Conservation (phyloP, 305 asterid genomes). For the Ajuga reptans region DNA sequence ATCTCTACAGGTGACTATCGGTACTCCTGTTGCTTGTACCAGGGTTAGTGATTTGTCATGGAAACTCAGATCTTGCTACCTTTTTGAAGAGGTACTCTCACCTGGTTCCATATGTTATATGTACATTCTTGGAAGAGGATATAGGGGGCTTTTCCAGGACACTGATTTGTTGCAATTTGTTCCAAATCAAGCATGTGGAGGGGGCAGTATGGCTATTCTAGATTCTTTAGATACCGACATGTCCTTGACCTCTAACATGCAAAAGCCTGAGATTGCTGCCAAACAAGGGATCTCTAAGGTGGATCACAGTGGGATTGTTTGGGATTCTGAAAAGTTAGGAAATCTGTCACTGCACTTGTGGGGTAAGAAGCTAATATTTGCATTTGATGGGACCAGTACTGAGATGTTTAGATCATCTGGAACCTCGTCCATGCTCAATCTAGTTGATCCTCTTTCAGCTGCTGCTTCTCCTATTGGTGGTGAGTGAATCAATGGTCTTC, state of each 20-base stretch:
- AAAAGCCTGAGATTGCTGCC: conserved; percentile 61
- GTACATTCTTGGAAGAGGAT: conserved; percentile 96
- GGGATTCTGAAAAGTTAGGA: conserved; percentile 91
- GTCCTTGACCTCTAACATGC: conserved; percentile 53
- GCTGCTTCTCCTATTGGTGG: conserved; percentile 99
- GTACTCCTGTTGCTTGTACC: conserved; percentile 74
- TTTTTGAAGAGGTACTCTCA: conserved; percentile 94
- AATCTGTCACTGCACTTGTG: conserved; percentile 75
- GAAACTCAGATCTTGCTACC: conserved; percentile 93
- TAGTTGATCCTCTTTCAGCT: conserved; percentile 96
- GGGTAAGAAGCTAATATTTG: conserved; percentile 92
- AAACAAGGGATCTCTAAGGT: conserved; percentile 70
- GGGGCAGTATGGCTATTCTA: conserved; percentile 97
- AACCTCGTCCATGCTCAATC: conserved; percentile 84
- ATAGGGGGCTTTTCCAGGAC: conserved; percentile 95
- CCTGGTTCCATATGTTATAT: conserved; percentile 95
- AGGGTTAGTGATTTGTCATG: conserved; percentile 80
- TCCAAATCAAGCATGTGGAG: conserved; percentile 98
- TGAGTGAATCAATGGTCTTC: conserved; percentile 32
- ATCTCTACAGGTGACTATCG: conserved; percentile 87
- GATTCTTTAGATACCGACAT: conserved; percentile 88
- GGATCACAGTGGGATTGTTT: conserved; percentile 89
- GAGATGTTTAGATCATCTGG: conserved; percentile 82
- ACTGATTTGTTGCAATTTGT: conserved; percentile 77
- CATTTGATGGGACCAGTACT: conserved; percentile 94